Evolutionary conservation across 2,329 filamentous ascomycete species (phyloP).

Genomic region (Hymenoscyphus albidus): DNA sequence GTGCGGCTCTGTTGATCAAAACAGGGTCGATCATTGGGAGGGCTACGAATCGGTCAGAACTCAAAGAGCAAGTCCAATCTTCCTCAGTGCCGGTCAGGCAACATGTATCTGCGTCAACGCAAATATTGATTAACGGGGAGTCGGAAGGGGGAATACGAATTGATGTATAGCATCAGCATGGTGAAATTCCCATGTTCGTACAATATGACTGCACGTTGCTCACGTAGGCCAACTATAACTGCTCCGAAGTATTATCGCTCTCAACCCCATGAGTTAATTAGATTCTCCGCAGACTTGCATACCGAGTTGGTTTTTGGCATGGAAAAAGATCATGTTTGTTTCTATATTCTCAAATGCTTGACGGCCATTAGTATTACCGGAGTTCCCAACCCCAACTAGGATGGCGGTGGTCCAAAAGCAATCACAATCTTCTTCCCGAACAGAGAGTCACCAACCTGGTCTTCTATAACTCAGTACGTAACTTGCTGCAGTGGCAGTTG

Average conservation of each 20-base stretch:
- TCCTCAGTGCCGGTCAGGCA: background rate
- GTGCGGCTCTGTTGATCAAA: conserved; percentile 8
- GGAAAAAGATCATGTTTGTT: background rate
- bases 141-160: background rate
- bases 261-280: background rate
- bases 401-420: background rate
- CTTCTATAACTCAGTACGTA: background rate
- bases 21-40: conserved; percentile 1
- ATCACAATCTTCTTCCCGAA: background rate
- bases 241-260: background rate
- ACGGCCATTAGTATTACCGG: background rate
- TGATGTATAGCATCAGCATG: background rate
- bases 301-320: background rate
- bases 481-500: background rate
- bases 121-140: background rate
- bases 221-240: background rate
- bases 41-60: conserved; percentile 6
- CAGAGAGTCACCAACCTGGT: background rate
- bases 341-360: background rate
- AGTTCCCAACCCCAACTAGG: background rate
- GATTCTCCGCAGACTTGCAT: conserved; percentile 3
- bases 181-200: background rate
- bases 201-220: background rate
- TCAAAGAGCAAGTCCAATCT: background rate
- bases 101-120: background rate